Conservation (phyloP, 2,329 filamentous ascomycete species). For the Claviceps pazoutovae region DNA sequence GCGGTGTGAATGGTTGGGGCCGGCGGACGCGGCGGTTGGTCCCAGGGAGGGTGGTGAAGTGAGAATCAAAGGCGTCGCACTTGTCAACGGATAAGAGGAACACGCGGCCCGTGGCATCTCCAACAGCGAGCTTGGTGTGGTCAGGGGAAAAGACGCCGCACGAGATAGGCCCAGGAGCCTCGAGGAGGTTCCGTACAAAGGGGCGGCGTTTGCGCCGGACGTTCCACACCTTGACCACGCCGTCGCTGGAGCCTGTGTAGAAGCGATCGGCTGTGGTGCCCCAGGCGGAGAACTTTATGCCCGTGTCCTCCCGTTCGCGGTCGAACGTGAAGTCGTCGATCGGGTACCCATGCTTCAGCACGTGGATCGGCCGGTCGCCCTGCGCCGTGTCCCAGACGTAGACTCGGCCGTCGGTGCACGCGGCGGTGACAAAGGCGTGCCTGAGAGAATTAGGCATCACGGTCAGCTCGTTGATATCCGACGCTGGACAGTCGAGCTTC, state of each 20-base stretch:
- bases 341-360: slow-evolving; percentile 36
- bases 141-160: slow-evolving; percentile 46
- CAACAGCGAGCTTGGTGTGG: slow-evolving; percentile 39
- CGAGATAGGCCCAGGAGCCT: slow-evolving; percentile 41
- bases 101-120: slow-evolving; percentile 47
- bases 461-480: slow-evolving; percentile 49
- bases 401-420: slow-evolving; percentile 45
- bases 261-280: slow-evolving; percentile 41
- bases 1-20: slow-evolving; percentile 35
- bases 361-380: slow-evolving; percentile 41
- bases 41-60: slow-evolving; percentile 24
- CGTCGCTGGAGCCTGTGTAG: slow-evolving; percentile 51
- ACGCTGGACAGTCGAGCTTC: slow-evolving; percentile 42
- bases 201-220: slow-evolving; percentile 30
- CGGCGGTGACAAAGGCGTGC: slow-evolving; percentile 43
- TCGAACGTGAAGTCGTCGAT: slow-evolving; percentile 28
- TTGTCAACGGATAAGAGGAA: slow-evolving; percentile 39
- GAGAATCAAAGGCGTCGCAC: slow-evolving; percentile 21
- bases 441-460: slow-evolving; percentile 39
- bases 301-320: slow-evolving; percentile 42
- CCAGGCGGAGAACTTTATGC: slow-evolving; percentile 52
- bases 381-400: slow-evolving; percentile 50
- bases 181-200: slow-evolving; percentile 38
- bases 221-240: slow-evolving; percentile 50
- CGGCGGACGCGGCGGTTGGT: slow-evolving; percentile 24